These are phyloP conservation scores for Debaryomyces singareniensis DNA, from an alignment of 1,139 yeast genomes.

Conservation along the genomic window DNA sequence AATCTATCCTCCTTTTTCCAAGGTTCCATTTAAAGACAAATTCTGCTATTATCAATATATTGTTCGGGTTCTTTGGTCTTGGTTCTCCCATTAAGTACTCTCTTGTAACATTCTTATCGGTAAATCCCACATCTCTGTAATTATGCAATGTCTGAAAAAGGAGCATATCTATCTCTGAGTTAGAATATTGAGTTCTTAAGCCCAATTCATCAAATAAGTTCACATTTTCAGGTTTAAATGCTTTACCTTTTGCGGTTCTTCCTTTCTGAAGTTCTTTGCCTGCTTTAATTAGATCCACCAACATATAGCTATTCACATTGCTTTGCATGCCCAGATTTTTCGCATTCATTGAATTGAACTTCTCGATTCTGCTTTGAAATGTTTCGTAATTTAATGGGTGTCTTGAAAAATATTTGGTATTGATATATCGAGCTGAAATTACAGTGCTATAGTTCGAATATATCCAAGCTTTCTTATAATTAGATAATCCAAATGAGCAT, in stretches of 20 bases:
- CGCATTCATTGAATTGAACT: conserved; percentile 6
- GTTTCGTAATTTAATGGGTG: conserved; percentile 24
- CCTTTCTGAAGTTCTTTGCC: conserved; percentile 15
- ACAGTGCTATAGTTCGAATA: no score
- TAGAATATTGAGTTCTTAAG: conserved; percentile 8
- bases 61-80: conserved; percentile 12
- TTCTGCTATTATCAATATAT: conserved; percentile 11
- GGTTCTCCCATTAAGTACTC: conserved; percentile 19
- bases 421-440: no score
- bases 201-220: conserved; percentile 8
- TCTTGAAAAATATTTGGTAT: no score
- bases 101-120: conserved; percentile 11
- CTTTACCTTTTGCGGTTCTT: not conserved
- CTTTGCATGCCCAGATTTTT: conserved; percentile 1
- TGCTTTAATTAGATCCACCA: conserved; percentile 20
- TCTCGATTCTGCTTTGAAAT: conserved; percentile 13
- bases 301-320: conserved; percentile 4
- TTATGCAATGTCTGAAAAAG: not conserved
- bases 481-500: no score
- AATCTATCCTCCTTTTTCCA: conserved; percentile 3
- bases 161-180: conserved; percentile 11
- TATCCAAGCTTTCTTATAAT: no score
- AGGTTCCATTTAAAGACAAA: conserved; percentile 7
- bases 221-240: not conserved
- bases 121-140: conserved; percentile 8